These are phyloP conservation scores for Dendrostoma leiphaemia DNA, from an alignment of 2,329 filamentous ascomycete species.

Conservation along the genomic window DNA sequence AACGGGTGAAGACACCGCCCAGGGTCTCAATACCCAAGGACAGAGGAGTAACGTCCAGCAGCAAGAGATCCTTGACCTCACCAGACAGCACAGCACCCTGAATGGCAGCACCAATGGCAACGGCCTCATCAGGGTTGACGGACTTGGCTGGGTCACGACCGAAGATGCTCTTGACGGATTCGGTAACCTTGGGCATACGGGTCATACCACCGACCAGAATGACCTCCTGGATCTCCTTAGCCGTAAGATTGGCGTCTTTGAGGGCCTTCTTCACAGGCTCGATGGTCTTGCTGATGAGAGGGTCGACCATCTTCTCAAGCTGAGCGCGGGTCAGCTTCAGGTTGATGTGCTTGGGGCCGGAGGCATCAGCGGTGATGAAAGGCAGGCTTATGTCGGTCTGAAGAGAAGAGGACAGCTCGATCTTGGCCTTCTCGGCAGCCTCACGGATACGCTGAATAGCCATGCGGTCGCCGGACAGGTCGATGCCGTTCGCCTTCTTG, in stretches of 20 bases:
- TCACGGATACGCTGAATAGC: constrained; percentile 98
- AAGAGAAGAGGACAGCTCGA: constrained; percentile 90
- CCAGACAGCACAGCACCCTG: constrained; percentile 96
- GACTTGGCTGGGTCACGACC: constrained; percentile 96
- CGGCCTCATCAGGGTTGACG: constrained; percentile 97
- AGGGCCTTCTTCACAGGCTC: constrained; percentile 95
- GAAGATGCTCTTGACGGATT: constrained; percentile 96
- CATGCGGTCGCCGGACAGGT: constrained; percentile 91
- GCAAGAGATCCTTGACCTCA: constrained; percentile 92
- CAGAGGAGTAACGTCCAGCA: constrained; percentile 92
- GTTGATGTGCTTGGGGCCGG: constrained; percentile 98
- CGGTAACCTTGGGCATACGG: constrained; percentile 96
- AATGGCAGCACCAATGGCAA: constrained; percentile 94
- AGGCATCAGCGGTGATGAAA: constrained; percentile 95
- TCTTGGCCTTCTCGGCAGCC: constrained; percentile 99
- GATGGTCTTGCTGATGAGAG: constrained; percentile 80
- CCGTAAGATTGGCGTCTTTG: constrained; percentile 88
- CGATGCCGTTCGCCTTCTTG: constrained; percentile 92
- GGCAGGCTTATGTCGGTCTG: constrained; percentile 98
- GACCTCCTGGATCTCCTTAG: constrained; percentile 95
- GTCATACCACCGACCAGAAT: constrained; percentile 99
- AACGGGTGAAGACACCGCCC: constrained; percentile 93
- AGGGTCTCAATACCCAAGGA: constrained; percentile 98
- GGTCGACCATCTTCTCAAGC: constrained; percentile 90
- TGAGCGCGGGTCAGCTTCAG: constrained; percentile 87